Evolutionary conservation across 371 early-diverging fungal genomes (phyloP).

Genomic region (Gilbertella persicaria): DNA sequence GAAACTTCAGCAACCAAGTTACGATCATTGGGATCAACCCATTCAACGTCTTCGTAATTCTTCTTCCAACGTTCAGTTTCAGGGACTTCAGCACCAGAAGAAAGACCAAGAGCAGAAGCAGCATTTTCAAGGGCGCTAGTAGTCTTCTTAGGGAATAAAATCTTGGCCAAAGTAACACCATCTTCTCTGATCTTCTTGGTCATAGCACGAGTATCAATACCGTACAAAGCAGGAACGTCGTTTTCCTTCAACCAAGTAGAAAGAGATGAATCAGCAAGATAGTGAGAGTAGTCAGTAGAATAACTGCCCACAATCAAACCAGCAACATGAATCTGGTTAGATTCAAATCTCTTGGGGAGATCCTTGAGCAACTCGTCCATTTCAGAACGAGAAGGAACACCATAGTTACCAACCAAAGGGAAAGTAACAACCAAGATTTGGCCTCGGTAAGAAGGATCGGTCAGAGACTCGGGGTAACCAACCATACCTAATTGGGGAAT

Average conservation of each 20-base stretch:
- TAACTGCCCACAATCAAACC: slow-evolving; percentile 91
- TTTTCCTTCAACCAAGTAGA: slow-evolving; percentile 87
- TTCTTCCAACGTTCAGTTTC: slow-evolving; percentile 61
- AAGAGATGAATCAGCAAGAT: slow-evolving; percentile 86
- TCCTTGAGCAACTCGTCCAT: slow-evolving; percentile 81
- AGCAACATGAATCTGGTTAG: slow-evolving; percentile 78
- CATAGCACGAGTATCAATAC: slow-evolving; percentile 93
- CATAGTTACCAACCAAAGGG: slow-evolving; percentile 91
- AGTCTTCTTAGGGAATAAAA: slow-evolving; percentile 79
- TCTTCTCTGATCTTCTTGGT: slow-evolving; percentile 83
- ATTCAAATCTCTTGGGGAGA: slow-evolving; percentile 85
- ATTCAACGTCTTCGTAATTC: slow-evolving; percentile 77
- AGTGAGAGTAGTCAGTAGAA: slow-evolving; percentile 87
- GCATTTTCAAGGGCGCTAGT: slow-evolving; percentile 56
- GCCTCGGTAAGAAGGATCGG: slow-evolving; percentile 95
- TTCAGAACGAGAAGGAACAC: slow-evolving; percentile 76
- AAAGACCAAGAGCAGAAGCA: slow-evolving; percentile 33
- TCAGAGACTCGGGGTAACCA: slow-evolving; percentile 92
- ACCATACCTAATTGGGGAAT: slow-evolving; percentile 48
- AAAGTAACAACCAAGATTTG: slow-evolving; percentile 93
- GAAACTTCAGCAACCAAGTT: slow-evolving; percentile 95
- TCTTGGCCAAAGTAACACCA: slow-evolving; percentile 86
- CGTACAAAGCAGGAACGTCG: slow-evolving; percentile 88
- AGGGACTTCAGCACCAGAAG: slow-evolving; percentile 40
- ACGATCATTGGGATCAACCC: slow-evolving; percentile 91